Evolutionary conservation across 2,329 filamentous ascomycete species (phyloP).

Genomic region (Botrytis medusae): DNA sequence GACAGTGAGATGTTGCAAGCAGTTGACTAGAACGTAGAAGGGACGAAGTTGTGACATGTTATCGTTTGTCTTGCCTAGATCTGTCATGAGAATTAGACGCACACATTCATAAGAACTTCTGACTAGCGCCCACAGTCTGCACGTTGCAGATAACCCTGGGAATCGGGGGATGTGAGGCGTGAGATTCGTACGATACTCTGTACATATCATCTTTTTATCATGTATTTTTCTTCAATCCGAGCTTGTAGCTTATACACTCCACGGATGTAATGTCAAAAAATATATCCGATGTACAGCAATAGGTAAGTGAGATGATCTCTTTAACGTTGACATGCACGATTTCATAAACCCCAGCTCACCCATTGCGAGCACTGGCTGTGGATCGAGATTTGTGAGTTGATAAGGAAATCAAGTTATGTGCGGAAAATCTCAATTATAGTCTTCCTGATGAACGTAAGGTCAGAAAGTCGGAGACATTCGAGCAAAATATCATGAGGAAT

Average conservation of each 20-base stretch:
- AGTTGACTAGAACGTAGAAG: background rate
- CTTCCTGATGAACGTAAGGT: background rate
- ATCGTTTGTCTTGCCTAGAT: background rate
- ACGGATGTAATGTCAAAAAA: background rate
- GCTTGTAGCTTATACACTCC: background rate
- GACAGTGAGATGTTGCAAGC: background rate
- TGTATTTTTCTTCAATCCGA: background rate
- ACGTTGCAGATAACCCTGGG: background rate
- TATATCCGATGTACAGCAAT: background rate
- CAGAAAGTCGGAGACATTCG: background rate
- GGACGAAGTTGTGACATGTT: background rate
- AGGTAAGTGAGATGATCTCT: background rate
- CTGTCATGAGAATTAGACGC: background rate
- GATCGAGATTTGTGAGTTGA: background rate
- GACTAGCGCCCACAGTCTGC: too few relatives aligned
- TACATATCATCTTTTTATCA: background rate
- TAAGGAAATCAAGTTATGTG: background rate
- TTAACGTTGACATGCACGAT: background rate
- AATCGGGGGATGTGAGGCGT: background rate
- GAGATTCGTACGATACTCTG: background rate
- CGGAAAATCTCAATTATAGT: background rate
- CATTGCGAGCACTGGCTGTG: background rate
- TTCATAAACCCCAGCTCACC: too few relatives aligned
- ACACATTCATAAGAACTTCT: background rate
- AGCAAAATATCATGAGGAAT: background rate